These are phyloP conservation scores for Lichtheimia hyalospora DNA, from an alignment of 371 early-diverging fungal genomes.

Conservation along the genomic window DNA sequence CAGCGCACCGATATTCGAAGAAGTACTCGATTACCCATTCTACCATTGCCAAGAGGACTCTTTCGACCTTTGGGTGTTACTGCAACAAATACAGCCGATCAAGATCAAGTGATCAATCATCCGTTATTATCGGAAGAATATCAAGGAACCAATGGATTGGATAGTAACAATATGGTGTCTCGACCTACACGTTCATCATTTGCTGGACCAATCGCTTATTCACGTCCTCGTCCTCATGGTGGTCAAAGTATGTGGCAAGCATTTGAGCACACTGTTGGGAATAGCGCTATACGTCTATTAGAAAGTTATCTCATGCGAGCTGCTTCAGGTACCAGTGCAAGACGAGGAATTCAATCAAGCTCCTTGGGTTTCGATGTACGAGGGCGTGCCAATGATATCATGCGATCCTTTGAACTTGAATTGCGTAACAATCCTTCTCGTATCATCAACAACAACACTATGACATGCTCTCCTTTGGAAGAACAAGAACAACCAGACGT, in stretches of 20 bases:
- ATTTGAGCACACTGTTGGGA: slow-evolving; percentile 72
- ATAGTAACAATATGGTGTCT: no score
- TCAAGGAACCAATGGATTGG: slow-evolving; percentile 10
- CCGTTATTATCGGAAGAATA: slow-evolving; percentile 65
- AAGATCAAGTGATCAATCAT: slow-evolving; percentile 67
- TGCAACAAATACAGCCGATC: slow-evolving; percentile 2
- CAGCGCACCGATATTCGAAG: slow-evolving; percentile 5
- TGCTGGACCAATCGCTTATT: slow-evolving; percentile 4
- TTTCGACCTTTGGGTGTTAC: no score
- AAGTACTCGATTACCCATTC: slow-evolving; percentile 3
- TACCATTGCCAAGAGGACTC: neutral
- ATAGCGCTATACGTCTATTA: slow-evolving; percentile 66
- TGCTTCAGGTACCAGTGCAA: slow-evolving; percentile 12
- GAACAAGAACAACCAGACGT: slow-evolving; percentile 5
- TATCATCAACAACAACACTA: neutral
- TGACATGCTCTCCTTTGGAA: neutral
- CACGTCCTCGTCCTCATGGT: slow-evolving; percentile 5
- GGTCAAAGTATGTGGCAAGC: slow-evolving; percentile 57
- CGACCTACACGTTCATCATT: neutral
- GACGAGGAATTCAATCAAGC: slow-evolving; percentile 26
- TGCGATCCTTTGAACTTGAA: slow-evolving; percentile 48
- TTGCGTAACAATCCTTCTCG: slow-evolving; percentile 17
- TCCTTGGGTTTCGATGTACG: slow-evolving; percentile 59
- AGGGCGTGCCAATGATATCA: slow-evolving; percentile 36
- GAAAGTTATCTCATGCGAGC: slow-evolving; percentile 60